phyloP scores from a whole-genome alignment of 257 asterid species.

The Salvia hispanica region DNA sequence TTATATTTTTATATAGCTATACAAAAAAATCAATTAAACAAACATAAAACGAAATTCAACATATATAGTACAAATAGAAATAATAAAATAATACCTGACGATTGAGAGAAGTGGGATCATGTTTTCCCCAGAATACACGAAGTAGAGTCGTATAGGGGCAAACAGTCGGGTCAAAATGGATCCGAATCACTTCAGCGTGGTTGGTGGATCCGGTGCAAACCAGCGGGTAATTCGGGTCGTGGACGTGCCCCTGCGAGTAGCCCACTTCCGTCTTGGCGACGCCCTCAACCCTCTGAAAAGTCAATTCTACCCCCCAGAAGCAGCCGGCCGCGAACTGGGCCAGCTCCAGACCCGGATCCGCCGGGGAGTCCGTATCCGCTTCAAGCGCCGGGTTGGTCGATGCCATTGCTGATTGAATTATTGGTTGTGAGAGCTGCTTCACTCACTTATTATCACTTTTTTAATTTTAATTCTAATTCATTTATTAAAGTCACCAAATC shows the following conservation, averaged over 20 bases:
- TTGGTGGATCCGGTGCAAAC: constrained; percentile 72
- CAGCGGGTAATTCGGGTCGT: constrained; percentile 59
- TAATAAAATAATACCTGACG: constrained; percentile 51
- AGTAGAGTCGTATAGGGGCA: constrained; percentile 62
- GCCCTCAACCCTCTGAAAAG: constrained; percentile 70
- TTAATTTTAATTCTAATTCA: too few relatives aligned
- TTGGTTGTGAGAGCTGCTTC: not conserved
- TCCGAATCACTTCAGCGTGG: constrained; percentile 75
- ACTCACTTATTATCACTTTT: too few relatives aligned
- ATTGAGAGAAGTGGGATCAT: constrained; percentile 75
- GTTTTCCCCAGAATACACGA: constrained; percentile 72
- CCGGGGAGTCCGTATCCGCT: constrained; percentile 54
- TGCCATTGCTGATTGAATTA: constrained; percentile 41
- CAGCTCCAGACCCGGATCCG: constrained; percentile 51
- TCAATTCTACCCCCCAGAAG: constrained; percentile 82
- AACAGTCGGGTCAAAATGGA: constrained; percentile 66
- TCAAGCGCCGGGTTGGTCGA: constrained; percentile 56
- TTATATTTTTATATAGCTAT: too few relatives aligned
- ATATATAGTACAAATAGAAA: not conserved
- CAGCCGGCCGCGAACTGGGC: constrained; percentile 91
- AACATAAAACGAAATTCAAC: not conserved
- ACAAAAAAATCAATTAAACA: not conserved
- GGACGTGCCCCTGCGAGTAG: constrained; percentile 68
- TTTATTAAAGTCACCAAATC: not conserved
- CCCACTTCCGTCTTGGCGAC: constrained; percentile 87